Conservation (phyloP, 805 yeast species). For the Alloascoidea africana region DNA sequence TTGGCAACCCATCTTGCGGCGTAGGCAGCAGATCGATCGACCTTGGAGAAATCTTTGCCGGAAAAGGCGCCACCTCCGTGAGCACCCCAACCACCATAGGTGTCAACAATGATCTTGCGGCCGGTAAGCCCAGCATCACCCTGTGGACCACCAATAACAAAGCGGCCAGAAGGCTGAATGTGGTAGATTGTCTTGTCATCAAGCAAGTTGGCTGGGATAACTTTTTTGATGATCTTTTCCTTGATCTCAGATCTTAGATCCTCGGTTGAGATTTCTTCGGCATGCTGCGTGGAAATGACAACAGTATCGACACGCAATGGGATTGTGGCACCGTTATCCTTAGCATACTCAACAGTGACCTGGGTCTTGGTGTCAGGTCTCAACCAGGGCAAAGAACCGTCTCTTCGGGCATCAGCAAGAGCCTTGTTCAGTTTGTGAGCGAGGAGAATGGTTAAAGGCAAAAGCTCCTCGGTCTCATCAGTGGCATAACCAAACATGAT, state of each 20-base stretch:
- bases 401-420: slow-evolving; percentile 94
- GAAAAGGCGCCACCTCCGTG: slow-evolving; percentile 99
- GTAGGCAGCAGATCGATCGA: slow-evolving; percentile 98
- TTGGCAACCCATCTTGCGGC: slow-evolving; percentile 99
- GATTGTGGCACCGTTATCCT: slow-evolving; percentile 88
- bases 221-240: slow-evolving; percentile 78
- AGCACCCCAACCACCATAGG: slow-evolving; percentile 99
- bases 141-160: slow-evolving; percentile 99
- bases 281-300: slow-evolving; percentile 95
- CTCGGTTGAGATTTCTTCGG: slow-evolving; percentile 89
- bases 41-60: slow-evolving; percentile 99
- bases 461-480: slow-evolving; percentile 94
- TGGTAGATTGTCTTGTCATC: slow-evolving; percentile 94
- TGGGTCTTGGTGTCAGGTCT: slow-evolving; percentile 99
- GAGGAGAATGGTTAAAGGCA: slow-evolving; percentile 87
- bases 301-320: slow-evolving; percentile 96
- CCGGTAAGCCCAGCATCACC: slow-evolving; percentile 99
- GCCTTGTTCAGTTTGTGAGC: slow-evolving; percentile 96
- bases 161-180: slow-evolving; percentile 98
- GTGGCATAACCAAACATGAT: slow-evolving; percentile 99
- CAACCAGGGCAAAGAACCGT: slow-evolving; percentile 88
- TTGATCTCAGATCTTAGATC: slow-evolving; percentile 71
- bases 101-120: slow-evolving; percentile 98
- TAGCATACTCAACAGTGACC: slow-evolving; percentile 92
- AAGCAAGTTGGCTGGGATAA: slow-evolving; percentile 77